A percentile compares a stretch with the other conserved stretches of the same genome.
Evolutionary conservation across 305 asterid species (phyloP).

Genomic region (Fraxinus baroniana): DNA sequence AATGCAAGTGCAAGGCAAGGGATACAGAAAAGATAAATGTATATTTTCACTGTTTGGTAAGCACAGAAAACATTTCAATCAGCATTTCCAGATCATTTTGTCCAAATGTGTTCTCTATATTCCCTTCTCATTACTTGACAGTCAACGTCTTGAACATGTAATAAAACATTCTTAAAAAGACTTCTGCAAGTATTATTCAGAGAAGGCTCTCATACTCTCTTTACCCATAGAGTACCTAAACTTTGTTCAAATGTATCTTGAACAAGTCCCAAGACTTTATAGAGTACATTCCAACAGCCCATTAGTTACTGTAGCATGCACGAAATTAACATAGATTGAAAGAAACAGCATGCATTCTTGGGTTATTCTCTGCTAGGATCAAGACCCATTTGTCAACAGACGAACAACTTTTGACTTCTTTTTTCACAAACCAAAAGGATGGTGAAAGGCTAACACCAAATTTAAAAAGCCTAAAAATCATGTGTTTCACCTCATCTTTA

Average conservation of each 20-base stretch:
- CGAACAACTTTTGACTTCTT: background rate
- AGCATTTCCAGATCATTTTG: background rate
- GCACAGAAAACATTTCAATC: background rate
- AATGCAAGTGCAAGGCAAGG: background rate
- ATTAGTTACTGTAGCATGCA: background rate
- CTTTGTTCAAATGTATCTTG: background rate
- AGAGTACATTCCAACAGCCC: background rate
- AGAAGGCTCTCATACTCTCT: background rate
- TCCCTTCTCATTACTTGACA: background rate
- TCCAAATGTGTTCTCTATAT: background rate
- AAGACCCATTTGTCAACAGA: background rate
- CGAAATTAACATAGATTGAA: background rate
- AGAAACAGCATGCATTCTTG: background rate
- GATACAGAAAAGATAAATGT: background rate
- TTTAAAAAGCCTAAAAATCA: background rate
- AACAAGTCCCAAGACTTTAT: background rate
- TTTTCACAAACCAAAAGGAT: slow-evolving; percentile 1
- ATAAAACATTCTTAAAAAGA: background rate
- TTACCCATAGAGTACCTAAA: background rate
- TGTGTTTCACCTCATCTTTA: slow-evolving; percentile 63
- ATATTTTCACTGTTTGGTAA: background rate
- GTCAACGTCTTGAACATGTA: background rate
- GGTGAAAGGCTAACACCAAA: slow-evolving; percentile 1
- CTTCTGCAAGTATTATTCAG: background rate
- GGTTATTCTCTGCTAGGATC: background rate